Evolutionary conservation across 345 rosid species (phyloP).

Genomic region (Linum lewisii): DNA sequence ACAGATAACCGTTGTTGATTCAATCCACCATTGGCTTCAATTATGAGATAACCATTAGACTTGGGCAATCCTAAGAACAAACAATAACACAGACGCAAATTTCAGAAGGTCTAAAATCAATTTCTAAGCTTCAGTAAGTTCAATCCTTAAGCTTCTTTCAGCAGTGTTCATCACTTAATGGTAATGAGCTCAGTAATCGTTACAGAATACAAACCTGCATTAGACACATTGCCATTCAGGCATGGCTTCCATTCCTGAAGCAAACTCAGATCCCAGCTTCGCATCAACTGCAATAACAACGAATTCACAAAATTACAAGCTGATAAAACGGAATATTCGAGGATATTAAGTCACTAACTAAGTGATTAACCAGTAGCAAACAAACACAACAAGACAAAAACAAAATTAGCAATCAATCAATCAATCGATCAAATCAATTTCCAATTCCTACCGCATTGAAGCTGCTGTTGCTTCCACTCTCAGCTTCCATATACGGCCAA

Average conservation of each 20-base stretch:
- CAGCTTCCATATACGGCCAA: slow-evolving; percentile 81
- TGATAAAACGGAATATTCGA: not conserved
- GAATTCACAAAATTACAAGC: not conserved
- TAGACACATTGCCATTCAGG: slow-evolving; percentile 29
- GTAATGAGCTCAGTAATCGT: not conserved
- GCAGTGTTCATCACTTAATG: not conserved
- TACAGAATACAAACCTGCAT: slow-evolving; percentile 36
- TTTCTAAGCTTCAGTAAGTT: not conserved
- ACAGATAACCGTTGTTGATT: slow-evolving; percentile 98
- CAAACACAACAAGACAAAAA: not conserved
- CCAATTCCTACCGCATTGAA: slow-evolving; percentile 52
- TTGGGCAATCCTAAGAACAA: slow-evolving; percentile 39
- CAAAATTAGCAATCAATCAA: not conserved
- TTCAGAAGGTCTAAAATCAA: not conserved
- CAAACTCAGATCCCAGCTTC: slow-evolving; percentile 49
- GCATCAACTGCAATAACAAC: slow-evolving; percentile 47
- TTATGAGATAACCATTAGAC: slow-evolving; percentile 83
- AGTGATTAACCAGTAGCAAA: not conserved
- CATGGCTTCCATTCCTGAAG: slow-evolving; percentile 67
- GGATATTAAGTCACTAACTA: not conserved
- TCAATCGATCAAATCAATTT: not conserved
- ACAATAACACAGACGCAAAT: slow-evolving; percentile 9
- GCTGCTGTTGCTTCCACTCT: slow-evolving; percentile 39
- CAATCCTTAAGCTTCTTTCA: not conserved
- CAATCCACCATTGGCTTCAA: slow-evolving; percentile 96